phyloP scores from a whole-genome alignment of 805 yeast species.

The Yarrowia sp. region DNA sequence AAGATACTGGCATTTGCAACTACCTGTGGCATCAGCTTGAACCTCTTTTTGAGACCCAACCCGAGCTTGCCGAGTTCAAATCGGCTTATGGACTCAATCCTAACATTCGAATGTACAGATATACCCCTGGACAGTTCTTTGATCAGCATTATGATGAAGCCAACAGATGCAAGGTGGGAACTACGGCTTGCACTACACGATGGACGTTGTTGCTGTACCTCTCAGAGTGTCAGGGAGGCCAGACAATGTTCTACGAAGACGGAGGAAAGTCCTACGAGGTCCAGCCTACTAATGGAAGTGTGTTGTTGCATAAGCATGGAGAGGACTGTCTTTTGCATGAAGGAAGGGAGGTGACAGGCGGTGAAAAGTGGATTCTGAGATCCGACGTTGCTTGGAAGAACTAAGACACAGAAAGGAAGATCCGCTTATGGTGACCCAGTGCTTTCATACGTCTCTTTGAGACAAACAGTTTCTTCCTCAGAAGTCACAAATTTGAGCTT shows the following conservation, averaged over 20 bases:
- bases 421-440: no score
- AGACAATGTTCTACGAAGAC: conserved; percentile 59
- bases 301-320: conserved; percentile 69
- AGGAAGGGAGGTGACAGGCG: conserved; percentile 59
- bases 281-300: conserved; percentile 62
- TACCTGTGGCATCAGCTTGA: conserved; percentile 56
- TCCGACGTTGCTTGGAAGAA: conserved; percentile 58
- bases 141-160: conserved; percentile 68
- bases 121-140: conserved; percentile 63
- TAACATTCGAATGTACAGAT: conserved; percentile 63
- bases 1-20: conserved; percentile 52
- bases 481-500: no score
- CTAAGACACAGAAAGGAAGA: background rate
- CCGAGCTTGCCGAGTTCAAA: conserved; percentile 23
- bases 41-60: conserved; percentile 33
- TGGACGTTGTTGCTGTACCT: conserved; percentile 69
- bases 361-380: conserved; percentile 68
- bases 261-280: conserved; percentile 49
- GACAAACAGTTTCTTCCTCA: no score
- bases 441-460: no score
- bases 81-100: conserved; percentile 57
- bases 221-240: conserved; percentile 65
- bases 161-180: conserved; percentile 51
- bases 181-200: conserved; percentile 54
- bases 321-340: conserved; percentile 69